Evolutionary conservation across 306 rosid species (phyloP).

Genomic region (Sindora glabra): DNA sequence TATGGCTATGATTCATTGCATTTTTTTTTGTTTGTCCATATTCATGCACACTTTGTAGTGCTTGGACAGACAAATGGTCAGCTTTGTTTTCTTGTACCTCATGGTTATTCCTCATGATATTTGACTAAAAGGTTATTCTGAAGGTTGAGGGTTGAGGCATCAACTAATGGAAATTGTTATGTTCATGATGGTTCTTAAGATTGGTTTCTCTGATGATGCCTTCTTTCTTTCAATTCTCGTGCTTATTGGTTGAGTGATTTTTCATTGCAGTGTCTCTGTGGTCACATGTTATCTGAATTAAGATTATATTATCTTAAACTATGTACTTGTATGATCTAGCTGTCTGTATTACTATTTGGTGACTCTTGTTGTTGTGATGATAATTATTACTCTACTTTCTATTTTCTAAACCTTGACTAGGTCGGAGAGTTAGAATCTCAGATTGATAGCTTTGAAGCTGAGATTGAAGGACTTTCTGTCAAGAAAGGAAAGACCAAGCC

Average conservation of each 20-base stretch:
- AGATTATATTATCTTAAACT: constrained; percentile 2
- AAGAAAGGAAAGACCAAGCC: constrained; percentile 90
- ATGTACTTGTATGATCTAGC: background rate
- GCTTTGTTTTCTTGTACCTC: constrained; percentile 2
- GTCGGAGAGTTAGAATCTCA: constrained; percentile 91
- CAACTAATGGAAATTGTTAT: background rate
- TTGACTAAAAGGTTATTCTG: background rate
- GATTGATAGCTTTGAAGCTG: constrained; percentile 95
- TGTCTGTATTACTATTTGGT: constrained; percentile 1
- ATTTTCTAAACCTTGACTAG: constrained; percentile 33
- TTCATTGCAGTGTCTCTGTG: background rate
- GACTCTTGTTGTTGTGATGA: constrained; percentile 13
- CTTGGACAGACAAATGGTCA: background rate
- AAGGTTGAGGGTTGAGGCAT: constrained; percentile 13
- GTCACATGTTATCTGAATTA: background rate
- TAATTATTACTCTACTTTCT: too few species aligned
- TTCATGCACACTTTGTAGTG: constrained; percentile 1
- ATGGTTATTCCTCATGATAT: constrained; percentile 4
- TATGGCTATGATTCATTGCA: constrained; percentile 4
- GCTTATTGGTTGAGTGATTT: background rate
- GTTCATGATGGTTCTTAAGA: constrained; percentile 7
- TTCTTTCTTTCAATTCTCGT: background rate
- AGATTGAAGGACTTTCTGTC: constrained; percentile 85
- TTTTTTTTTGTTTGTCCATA: background rate
- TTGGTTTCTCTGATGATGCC: background rate